Base-by-base conservation (phyloP, 116 monocot species). In the Posidonia oceanica region DNA sequence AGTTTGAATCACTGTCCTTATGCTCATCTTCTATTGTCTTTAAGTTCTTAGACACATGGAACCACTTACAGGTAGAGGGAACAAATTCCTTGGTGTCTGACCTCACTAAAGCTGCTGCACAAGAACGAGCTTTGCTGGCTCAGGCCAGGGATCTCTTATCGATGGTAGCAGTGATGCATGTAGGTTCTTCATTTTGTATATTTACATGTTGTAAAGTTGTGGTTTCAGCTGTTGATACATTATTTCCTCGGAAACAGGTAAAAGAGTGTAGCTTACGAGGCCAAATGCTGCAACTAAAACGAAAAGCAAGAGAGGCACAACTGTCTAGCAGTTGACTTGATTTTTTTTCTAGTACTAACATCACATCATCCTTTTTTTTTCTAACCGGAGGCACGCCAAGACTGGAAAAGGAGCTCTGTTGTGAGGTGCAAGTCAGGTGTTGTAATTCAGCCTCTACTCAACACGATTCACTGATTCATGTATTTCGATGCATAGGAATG, bases 111-210 rank as follows among this genome's bases (percentile, higher is more conserved):
- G 69, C 84, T 66, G 75, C 86, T 4, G 83, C 77, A 48, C 81
- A 74, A 78, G 93, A 93, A 70, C 79, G 63, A 66, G 75, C 74
- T 38, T 80, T 89, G 63, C 70, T 93, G 73, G 82, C 79, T 68
- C 87, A 85, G 68, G 89, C 84, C 3, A 77, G 80, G 58, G 80
- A 85, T 63, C 81, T 93, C 53, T 72, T 93, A 63, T 85, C 87
- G 42, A 78, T 75, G 22, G 78, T 84, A 6, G 88, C 88, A 36
- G 80, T 77, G 21, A 58, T 88, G 72, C 83, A 93, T 74, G 92
- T 88, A 86, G 76, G 84, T 29, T 55, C 22, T 57, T 36, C 18
- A 70, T 16, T 58, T 14, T 54, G 0, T 17, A 20, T 57, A 7
- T 20, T 69, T 8, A 14, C 21, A 44, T 4, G 12, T 21, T 53